Evolutionary conservation across 345 rosid species (phyloP).

Genomic region (Lepidium aucheri): DNA sequence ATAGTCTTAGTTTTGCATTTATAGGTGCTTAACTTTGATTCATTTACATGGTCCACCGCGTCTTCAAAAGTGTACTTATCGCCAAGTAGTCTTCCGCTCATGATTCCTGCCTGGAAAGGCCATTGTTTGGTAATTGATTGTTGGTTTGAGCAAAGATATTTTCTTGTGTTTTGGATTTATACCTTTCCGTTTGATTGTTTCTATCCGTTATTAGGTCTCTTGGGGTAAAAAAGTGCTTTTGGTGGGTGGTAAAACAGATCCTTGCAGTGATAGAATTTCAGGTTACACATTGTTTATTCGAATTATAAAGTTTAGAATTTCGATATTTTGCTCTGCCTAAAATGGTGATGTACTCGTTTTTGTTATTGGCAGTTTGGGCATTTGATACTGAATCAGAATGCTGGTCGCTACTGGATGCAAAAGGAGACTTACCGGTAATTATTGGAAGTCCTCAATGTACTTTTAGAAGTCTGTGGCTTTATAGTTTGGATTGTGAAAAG

Average conservation of each 20-base stretch:
- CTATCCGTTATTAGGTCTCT: constrained; percentile 45
- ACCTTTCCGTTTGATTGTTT: neutral
- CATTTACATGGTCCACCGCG: constrained; percentile 67
- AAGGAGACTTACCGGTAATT: constrained; percentile 88
- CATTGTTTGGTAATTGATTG: constrained; percentile 65
- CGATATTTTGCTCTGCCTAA: constrained; percentile 1
- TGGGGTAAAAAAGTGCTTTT: constrained; percentile 90
- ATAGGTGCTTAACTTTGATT: constrained; percentile 79
- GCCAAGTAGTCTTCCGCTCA: constrained; percentile 84
- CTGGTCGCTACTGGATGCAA: constrained; percentile 91
- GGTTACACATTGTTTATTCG: constrained; percentile 35
- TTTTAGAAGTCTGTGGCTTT: neutral
- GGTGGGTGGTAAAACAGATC: constrained; percentile 92
- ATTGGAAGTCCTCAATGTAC: neutral
- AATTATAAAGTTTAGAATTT: neutral
- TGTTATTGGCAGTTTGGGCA: constrained; percentile 62
- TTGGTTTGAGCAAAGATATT: neutral
- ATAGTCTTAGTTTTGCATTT: neutral
- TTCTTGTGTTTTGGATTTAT: neutral
- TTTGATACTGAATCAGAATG: constrained; percentile 84
- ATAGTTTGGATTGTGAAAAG: neutral
- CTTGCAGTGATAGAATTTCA: constrained; percentile 70
- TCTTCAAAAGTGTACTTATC: constrained; percentile 91
- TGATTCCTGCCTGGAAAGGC: constrained; percentile 97
- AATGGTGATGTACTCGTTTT: neutral